Conservation (phyloP, 768 basidiomycete species). For the Leccinum broughii region DNA sequence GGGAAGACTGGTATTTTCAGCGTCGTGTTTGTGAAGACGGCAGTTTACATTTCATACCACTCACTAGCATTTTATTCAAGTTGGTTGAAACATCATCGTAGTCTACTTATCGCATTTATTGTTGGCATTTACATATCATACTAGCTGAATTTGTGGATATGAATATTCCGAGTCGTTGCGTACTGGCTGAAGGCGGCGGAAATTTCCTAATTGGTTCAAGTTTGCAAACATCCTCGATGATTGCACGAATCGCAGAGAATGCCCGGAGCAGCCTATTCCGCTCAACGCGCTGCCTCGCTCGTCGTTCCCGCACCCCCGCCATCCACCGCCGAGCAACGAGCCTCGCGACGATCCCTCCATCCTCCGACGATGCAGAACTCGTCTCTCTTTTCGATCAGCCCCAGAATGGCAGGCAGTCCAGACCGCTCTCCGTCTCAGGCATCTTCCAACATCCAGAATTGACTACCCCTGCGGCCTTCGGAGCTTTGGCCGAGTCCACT, state of each 20-base stretch:
- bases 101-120: conserved; percentile 32
- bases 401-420: conserved; percentile 34
- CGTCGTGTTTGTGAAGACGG: conserved; percentile 13
- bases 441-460: conserved; percentile 83
- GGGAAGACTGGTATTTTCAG: conserved; percentile 5
- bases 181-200: background rate
- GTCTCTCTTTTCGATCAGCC: conserved; percentile 74
- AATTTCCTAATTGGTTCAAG: conserved; percentile 20
- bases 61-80: conserved; percentile 28
- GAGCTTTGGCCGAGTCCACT: conserved; percentile 75
- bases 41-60: conserved; percentile 30
- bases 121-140: conserved; percentile 21
- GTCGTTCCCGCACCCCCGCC: conserved; percentile 28
- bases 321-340: conserved; percentile 38
- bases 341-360: conserved; percentile 53
- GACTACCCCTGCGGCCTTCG: conserved; percentile 65
- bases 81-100: conserved; percentile 29
- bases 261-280: conserved; percentile 39
- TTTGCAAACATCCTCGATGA: conserved; percentile 23
- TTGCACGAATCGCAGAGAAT: conserved; percentile 40
- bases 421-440: conserved; percentile 62
- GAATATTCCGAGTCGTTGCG: too few relatives aligned
- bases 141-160: background rate
- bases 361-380: conserved; percentile 64
- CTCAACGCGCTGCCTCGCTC: conserved; percentile 41